Percentiles rank a stretch among this genome's conserved stretches.
phyloP scores from a whole-genome alignment of 192 early-diverging fungal genomes.

The Coemansia furcata region DNA sequence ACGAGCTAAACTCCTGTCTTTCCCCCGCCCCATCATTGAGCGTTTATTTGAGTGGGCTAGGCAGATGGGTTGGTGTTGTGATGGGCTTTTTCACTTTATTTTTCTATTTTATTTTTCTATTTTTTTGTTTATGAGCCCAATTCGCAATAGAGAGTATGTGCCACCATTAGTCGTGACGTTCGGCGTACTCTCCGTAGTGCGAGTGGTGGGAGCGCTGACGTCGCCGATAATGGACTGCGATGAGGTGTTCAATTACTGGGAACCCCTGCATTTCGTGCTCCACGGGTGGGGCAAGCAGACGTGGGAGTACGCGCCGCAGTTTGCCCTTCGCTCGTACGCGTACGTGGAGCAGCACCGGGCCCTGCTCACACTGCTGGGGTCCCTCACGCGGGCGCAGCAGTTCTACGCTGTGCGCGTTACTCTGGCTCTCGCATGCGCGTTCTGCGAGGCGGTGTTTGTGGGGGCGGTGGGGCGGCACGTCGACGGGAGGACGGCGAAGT shows the following conservation, averaged over 20 bases:
- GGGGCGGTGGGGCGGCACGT: constrained; percentile 59
- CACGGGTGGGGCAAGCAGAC: constrained; percentile 86
- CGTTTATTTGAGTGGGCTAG: no score
- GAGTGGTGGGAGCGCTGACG: constrained; percentile 27
- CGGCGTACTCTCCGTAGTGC: constrained; percentile 21
- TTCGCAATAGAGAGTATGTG: constrained; percentile 5
- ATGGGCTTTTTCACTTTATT: background rate
- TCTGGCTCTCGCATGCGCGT: constrained; percentile 61
- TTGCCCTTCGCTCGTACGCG: constrained; percentile 82
- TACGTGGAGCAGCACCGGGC: constrained; percentile 65
- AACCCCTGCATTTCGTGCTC: constrained; percentile 80
- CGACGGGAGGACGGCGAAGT: constrained; percentile 65
- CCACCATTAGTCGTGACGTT: constrained; percentile 24
- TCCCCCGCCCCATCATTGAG: no score
- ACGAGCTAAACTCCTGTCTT: no score
- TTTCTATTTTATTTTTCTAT: background rate
- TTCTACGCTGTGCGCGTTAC: constrained; percentile 73
- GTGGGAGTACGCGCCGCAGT: constrained; percentile 95
- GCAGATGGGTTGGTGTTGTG: no score
- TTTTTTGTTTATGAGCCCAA: background rate
- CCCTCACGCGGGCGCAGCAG: constrained; percentile 46
- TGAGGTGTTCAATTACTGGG: constrained; percentile 96
- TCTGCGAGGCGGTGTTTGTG: constrained; percentile 72
- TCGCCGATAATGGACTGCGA: constrained; percentile 53
- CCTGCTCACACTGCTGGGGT: constrained; percentile 37